phyloP scores from a whole-genome alignment of 495 filamentous ascomycete species.

The Acidiella bohemica region DNA sequence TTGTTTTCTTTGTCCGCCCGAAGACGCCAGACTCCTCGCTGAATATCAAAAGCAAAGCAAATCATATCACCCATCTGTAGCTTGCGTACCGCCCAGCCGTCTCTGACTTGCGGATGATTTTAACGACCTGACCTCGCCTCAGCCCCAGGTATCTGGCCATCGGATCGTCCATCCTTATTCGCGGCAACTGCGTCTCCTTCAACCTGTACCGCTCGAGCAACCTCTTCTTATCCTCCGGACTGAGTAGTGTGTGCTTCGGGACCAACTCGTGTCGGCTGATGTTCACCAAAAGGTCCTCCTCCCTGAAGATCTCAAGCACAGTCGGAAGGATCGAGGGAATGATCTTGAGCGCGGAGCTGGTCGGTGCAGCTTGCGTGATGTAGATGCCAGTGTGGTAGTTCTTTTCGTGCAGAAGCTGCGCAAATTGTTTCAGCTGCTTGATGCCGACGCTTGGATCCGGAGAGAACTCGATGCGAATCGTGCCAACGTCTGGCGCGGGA shows the following conservation, averaged over 20 bases:
- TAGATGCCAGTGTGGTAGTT: constrained; percentile 83
- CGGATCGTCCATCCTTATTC: constrained; percentile 82
- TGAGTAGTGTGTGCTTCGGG: constrained; percentile 81
- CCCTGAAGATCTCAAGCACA: constrained; percentile 84
- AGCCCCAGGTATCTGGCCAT: constrained; percentile 86
- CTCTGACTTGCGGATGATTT: constrained; percentile 80
- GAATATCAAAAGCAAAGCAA: too few relatives aligned
- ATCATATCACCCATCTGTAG: constrained; percentile 55
- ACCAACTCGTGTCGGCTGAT: constrained; percentile 97
- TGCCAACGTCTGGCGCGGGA: constrained; percentile 53
- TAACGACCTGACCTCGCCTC: constrained; percentile 88
- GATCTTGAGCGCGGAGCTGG: constrained; percentile 68
- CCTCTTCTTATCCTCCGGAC: constrained; percentile 71
- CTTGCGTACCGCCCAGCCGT: constrained; percentile 67
- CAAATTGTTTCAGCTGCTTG: constrained; percentile 80
- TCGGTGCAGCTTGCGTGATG: constrained; percentile 67
- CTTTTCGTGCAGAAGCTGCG: constrained; percentile 58
- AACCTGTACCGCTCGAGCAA: constrained; percentile 79
- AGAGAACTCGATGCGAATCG: constrained; percentile 87
- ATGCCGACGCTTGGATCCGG: constrained; percentile 65
- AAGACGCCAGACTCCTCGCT: constrained; percentile 6
- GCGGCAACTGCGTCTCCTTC: constrained; percentile 91
- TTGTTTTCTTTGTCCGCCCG: too few relatives aligned
- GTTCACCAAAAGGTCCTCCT: constrained; percentile 91
- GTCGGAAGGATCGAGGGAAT: constrained; percentile 56